Conservation (phyloP, 805 yeast species). For the Metschnikowia noctiluminum region DNA sequence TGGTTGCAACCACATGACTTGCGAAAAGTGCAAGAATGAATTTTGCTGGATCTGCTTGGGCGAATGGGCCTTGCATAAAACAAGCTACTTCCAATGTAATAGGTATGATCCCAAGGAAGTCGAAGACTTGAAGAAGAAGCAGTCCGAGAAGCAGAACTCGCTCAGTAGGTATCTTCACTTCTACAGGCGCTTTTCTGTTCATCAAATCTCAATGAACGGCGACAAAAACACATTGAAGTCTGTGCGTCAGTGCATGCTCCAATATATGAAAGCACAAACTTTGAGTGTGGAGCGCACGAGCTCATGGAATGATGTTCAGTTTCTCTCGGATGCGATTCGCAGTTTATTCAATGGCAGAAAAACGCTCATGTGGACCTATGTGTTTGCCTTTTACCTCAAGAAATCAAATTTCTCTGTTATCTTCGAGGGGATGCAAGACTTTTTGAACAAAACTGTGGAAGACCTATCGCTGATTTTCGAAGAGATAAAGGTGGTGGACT, state of each 20-base stretch:
- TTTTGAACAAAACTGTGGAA: constrained; percentile 64
- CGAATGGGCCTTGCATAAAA: constrained; percentile 70
- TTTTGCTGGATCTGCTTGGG: constrained; percentile 94
- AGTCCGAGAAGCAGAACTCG: constrained; percentile 44
- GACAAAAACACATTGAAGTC: constrained; percentile 63
- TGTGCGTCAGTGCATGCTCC: constrained; percentile 60
- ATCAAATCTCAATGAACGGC: constrained; percentile 70
- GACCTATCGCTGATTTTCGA: constrained; percentile 61
- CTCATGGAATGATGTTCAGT: constrained; percentile 88
- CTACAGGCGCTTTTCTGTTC: constrained; percentile 69
- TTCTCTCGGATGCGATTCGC: constrained; percentile 68
- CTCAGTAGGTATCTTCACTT: constrained; percentile 70
- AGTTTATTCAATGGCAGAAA: constrained; percentile 66
- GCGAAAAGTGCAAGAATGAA: constrained; percentile 70
- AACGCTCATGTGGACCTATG: constrained; percentile 88
- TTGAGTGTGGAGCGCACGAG: constrained; percentile 17
- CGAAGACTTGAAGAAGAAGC: constrained; percentile 41
- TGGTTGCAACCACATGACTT: constrained; percentile 96
- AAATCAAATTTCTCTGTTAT: constrained; percentile 53
- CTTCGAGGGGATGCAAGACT: constrained; percentile 69
- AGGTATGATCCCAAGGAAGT: constrained; percentile 36
- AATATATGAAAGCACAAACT: constrained; percentile 59
- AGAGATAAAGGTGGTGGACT: constrained; percentile 29
- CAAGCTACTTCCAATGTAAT: constrained; percentile 64
- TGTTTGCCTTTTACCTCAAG: constrained; percentile 66